Base-by-base conservation (phyloP, 2,329 filamentous ascomycete species). In the Colletotrichum godetiae region DNA sequence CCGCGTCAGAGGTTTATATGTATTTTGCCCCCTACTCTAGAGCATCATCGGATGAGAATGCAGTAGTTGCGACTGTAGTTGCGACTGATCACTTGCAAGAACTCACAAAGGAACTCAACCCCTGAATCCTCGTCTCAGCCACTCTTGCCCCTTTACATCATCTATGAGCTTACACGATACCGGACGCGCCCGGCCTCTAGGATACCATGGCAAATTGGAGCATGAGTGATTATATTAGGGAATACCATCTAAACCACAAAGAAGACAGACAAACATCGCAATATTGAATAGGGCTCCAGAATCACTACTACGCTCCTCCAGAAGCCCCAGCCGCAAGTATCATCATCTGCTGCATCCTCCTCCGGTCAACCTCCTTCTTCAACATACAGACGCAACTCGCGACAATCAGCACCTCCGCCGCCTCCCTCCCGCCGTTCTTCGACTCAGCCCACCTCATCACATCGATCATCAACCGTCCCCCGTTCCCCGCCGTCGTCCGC, bases 331-430 rank as follows among this genome's bases (percentile, higher is more conserved):
- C 81, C 49, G 77, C 82, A 66, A 90, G 84, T 4, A 85, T 80
- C 69, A 85, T 84, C 57, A 86, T 80, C 83, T 92, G 89, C 62
- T 87, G 80, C 72, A 84, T 78, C 71, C 89, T 83, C 75, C 89
- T 82, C 55, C 90, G 82, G 79, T 92, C 91, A 62, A 91, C 82
- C 84, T 92, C 91, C 80, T 88, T 90, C 86, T 92, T 92, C 76
- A 92, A 79, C 90, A 93, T 91, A 19, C 87, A 80, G 68, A 92
- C 76, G 71, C 87, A 90, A 19, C 88, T 91, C 56, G 87, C 85
- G 22, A 92, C 84, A 11, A 88, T 83, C 24, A 92, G 74, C n/a
- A 85, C 81, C 76, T 89, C 84, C 15, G 82, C 82, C 72, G 88
- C 79, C 76, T 88, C 80, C 60, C 77, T 76, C 3, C 67, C 76